phyloP scores from a whole-genome alignment of 2,329 filamentous ascomycete species.

The Trichoderma pleuroti region DNA sequence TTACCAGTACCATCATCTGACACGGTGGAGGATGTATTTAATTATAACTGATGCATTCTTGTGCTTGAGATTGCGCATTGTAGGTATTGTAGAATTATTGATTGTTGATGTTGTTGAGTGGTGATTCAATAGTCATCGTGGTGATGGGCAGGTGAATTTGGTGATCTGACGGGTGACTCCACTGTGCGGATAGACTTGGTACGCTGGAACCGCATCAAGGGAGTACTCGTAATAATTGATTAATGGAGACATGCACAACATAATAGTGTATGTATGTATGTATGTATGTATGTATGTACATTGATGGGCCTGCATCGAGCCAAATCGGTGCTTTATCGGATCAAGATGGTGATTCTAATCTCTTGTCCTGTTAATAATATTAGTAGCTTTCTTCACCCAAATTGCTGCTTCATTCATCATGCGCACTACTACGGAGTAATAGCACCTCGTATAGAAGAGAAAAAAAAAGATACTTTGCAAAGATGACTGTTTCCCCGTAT shows the following conservation, averaged over 20 bases:
- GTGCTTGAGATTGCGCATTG: background rate
- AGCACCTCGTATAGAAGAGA: background rate
- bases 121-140: background rate
- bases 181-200: background rate
- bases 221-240: no score
- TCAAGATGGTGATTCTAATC: background rate
- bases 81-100: background rate
- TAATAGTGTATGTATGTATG: background rate
- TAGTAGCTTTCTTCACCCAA: background rate
- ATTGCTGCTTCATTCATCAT: background rate
- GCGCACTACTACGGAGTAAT: no score
- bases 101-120: background rate
- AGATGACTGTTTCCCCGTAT: background rate
- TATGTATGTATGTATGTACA: background rate
- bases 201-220: background rate
- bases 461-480: background rate
- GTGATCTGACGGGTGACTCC: background rate
- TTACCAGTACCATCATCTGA: background rate
- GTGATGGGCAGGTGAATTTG: background rate
- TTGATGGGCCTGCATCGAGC: background rate
- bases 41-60: background rate
- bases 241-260: background rate
- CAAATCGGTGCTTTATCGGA: background rate
- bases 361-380: background rate
- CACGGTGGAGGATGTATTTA: background rate